phyloP scores from a whole-genome alignment of 371 early-diverging fungal species.

The Fennellomyces sp. region DNA sequence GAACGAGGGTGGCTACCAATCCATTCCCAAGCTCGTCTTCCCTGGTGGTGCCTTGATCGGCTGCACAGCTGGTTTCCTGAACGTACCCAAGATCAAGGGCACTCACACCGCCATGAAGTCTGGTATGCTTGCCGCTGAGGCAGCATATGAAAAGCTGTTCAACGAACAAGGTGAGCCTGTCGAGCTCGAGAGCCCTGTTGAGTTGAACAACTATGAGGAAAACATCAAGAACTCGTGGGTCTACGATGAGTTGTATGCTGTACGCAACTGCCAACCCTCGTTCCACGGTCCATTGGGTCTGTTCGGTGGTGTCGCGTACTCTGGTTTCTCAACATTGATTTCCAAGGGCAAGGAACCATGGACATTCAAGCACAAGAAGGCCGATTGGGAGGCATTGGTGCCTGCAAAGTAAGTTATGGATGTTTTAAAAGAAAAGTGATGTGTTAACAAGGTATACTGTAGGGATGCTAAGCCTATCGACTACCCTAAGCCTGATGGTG shows the following conservation, averaged over 20 bases:
- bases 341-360: constrained; percentile 92
- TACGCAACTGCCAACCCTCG: constrained; percentile 93
- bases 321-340: constrained; percentile 89
- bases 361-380: constrained; percentile 89
- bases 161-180: constrained; percentile 38
- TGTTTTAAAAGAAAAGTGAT: neutral
- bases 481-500: constrained; percentile 98
- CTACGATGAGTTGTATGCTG: constrained; percentile 88
- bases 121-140: constrained; percentile 91
- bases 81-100: constrained; percentile 98
- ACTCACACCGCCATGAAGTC: constrained; percentile 99
- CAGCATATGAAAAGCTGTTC: constrained; percentile 73
- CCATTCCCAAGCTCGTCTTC: constrained; percentile 92
- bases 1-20: constrained; percentile 95
- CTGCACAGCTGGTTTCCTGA: constrained; percentile 96
- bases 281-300: constrained; percentile 92
- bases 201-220: constrained; percentile 80
- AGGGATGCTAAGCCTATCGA: constrained; percentile 83
- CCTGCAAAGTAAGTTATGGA: constrained; percentile 59
- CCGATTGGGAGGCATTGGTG: constrained; percentile 83
- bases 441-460: constrained; percentile 8
- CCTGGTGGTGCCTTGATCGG: constrained; percentile 98
- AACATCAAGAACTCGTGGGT: constrained; percentile 89
- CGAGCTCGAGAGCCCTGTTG: constrained; percentile 33
- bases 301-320: constrained; percentile 85